These are phyloP conservation scores for Teratosphaeria nubilosa DNA, from an alignment of 2,329 filamentous ascomycete genomes.

Conservation along the genomic window DNA sequence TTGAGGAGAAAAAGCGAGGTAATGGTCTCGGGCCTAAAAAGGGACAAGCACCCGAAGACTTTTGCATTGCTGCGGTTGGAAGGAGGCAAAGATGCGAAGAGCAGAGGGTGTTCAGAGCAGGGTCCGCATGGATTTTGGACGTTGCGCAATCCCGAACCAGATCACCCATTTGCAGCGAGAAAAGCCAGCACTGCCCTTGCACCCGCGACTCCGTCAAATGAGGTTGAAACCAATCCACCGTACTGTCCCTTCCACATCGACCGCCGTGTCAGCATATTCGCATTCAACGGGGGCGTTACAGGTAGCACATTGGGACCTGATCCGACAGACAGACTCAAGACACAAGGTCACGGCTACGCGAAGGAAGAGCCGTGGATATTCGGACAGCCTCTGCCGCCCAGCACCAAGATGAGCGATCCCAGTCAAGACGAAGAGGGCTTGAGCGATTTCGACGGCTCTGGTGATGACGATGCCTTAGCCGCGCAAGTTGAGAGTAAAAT, in stretches of 20 bases:
- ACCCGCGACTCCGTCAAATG: slow-evolving; percentile 2
- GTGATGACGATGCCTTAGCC: slow-evolving; percentile 12
- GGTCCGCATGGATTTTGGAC: slow-evolving; percentile 32
- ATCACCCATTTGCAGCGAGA: background rate
- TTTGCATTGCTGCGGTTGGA: slow-evolving; percentile 16
- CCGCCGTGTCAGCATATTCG: slow-evolving; percentile 65
- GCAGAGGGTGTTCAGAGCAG: slow-evolving; percentile 14
- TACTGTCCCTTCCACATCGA: slow-evolving; percentile 97
- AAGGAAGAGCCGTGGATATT: slow-evolving; percentile 21
- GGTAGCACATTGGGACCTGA: background rate
- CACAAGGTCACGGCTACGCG: slow-evolving; percentile 12
- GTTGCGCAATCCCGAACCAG: slow-evolving; percentile 13
- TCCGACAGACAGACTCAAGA: slow-evolving; percentile 9
- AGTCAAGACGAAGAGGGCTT: background rate
- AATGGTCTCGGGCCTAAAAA: slow-evolving; percentile 39
- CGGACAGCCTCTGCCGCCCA: slow-evolving; percentile 18
- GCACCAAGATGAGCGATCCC: slow-evolving; percentile 20
- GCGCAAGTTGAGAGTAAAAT: slow-evolving; percentile 17
- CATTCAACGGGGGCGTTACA: slow-evolving; percentile 39
- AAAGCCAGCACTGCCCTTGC: background rate
- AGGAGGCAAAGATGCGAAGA: slow-evolving; percentile 4
- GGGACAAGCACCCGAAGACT: slow-evolving; percentile 16
- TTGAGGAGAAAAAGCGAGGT: slow-evolving; percentile 31
- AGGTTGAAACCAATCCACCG: slow-evolving; percentile 73
- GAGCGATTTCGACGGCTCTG: slow-evolving; percentile 6